Conservation (phyloP, 805 yeast genomes). For the Wickerhamomyces ciferrii region DNA sequence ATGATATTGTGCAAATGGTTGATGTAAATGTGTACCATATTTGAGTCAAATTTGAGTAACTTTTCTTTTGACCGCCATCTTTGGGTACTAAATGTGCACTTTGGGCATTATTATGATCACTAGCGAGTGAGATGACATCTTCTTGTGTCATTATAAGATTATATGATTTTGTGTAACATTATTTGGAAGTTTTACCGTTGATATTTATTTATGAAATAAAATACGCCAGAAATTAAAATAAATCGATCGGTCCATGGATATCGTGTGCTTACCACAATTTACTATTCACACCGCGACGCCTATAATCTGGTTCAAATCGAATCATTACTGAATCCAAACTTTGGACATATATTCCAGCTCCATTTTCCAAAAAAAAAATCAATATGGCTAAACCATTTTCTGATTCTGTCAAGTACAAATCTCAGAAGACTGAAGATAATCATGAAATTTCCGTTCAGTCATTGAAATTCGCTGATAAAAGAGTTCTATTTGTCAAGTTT, state of each 20-base stretch:
- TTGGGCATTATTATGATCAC: neutral
- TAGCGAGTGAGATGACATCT: neutral
- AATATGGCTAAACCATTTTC: neutral
- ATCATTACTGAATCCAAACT: no score
- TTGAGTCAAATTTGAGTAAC: neutral
- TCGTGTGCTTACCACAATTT: no score
- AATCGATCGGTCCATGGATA: no score
- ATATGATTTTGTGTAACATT: no score
- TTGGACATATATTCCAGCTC: no score
- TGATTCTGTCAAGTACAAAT: neutral
- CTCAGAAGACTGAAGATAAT: neutral
- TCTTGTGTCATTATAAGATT: neutral
- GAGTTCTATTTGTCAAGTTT: conserved; percentile 31
- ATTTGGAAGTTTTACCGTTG: no score
- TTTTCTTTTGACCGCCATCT: neutral
- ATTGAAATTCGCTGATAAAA: conserved; percentile 31
- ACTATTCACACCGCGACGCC: no score
- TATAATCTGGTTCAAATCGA: no score
- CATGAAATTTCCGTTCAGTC: conserved; percentile 7
- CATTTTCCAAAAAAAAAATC: no score
- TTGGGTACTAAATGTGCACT: neutral
- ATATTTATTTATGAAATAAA: no score
- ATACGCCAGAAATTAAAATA: no score
- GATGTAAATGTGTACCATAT: neutral
- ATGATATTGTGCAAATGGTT: neutral